Evolutionary conservation across 768 basidiomycete genomes (phyloP), one percentile per base, ranked within the genome.

Genomic region (Lactarius trivialis): DNA sequence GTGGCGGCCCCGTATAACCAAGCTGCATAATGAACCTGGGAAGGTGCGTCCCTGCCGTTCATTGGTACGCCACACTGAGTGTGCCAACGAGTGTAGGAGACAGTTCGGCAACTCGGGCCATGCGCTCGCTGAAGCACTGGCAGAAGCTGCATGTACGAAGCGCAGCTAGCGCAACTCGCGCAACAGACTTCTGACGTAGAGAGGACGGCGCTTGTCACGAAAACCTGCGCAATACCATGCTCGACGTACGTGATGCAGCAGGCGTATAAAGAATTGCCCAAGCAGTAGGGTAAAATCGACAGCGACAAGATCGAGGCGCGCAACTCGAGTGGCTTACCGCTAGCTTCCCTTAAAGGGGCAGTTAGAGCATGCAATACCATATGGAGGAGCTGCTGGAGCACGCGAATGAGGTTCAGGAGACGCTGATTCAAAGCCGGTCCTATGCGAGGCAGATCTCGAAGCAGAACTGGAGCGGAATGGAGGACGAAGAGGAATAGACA

Each of bases 131-230:
- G 45, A 93, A 93, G n/a, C n/a, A n/a, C n/a, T n/a, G n/a, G 76
- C 97, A 98, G 77, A 98, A 93, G 79, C 82, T n/a, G 85, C 75
- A 86, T 98, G 91, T 96, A 96, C 76, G 97, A 99, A 72, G 81
- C 79, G 15, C 97, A 99, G 73, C 82, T 98, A 41, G 81, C 85
- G 9, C 93, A 97, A 73, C 81, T 99, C 17, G 79, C 89, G 32
- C 97, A 98, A 72, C 97, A 98, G 73, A 88, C 91, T 26, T 98
- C 93, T 79, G 98, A 99, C 76, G 98, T 98, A 91, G 95, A 99
- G 77, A 93, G 91, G 58, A 89, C 95, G 14, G 84, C 90, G 17
- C 85, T 98, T 70, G 87, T 91, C 9, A 98, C 96, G n/a, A 98
- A 76, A 98, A 98, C 74, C 75, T 98, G 69, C 85, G 93, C 66